A percentile compares a stretch with the other conserved stretches of the same genome.
phyloP scores from a whole-genome alignment of 192 early-diverging fungal genomes.

The Thamnidium elegans region DNA sequence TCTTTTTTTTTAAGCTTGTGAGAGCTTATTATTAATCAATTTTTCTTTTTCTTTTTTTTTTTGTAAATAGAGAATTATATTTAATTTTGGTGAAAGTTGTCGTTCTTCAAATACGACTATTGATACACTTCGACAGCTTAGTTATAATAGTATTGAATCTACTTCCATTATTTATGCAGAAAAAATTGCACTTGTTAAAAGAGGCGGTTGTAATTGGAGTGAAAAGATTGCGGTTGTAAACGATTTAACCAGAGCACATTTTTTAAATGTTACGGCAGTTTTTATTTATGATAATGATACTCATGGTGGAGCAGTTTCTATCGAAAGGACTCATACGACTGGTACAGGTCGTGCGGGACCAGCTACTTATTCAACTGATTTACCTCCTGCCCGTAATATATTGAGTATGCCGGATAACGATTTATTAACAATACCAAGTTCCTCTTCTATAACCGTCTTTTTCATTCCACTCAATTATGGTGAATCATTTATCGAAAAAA shows the following conservation, averaged over 20 bases:
- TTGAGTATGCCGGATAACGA: conserved; percentile 28
- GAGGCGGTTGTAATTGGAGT: conserved; percentile 27
- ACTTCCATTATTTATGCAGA: neutral
- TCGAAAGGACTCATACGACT: neutral
- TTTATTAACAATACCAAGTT: neutral
- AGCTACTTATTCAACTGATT: neutral
- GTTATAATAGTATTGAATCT: neutral
- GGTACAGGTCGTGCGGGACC: neutral
- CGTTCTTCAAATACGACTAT: conserved; percentile 11
- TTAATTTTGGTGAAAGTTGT: conserved; percentile 18
- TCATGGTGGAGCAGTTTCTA: neutral
- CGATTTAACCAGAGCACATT: neutral
- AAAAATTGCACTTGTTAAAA: conserved; percentile 25
- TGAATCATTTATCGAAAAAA: neutral
- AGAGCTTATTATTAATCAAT: too few species aligned
- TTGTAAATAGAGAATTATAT: conserved; percentile 7
- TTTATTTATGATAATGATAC: conserved; percentile 27
- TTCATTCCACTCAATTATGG: conserved; percentile 30
- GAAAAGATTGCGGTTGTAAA: conserved; percentile 19
- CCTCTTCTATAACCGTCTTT: conserved; percentile 10
- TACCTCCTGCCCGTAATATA: conserved; percentile 2
- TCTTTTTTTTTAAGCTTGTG: neutral
- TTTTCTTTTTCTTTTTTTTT: neutral
- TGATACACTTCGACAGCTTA: conserved; percentile 8
- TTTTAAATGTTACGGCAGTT: conserved; percentile 20